These are phyloP conservation scores for Lachnellula willkommii DNA, from an alignment of 2,329 filamentous ascomycete species.

Conservation along the genomic window DNA sequence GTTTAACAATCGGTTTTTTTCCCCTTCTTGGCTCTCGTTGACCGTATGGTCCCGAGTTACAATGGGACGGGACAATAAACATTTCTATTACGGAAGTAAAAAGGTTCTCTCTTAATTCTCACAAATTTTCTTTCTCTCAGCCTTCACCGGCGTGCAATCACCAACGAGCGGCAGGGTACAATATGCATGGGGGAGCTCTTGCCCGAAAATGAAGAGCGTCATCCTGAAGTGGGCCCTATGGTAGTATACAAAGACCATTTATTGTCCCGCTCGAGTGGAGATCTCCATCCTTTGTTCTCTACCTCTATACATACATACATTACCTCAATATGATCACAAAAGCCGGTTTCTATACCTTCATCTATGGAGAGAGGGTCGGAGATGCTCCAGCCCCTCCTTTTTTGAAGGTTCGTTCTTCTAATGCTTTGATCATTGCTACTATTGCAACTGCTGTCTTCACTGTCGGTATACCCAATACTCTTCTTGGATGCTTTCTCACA, in stretches of 20 bases:
- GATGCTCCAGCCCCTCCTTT: slow-evolving; percentile 22
- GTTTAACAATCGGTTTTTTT: too few species aligned
- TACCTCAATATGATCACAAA: slow-evolving; percentile 19
- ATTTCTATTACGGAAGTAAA: too few species aligned
- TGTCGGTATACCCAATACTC: slow-evolving; percentile 6
- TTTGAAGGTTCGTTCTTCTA: slow-evolving; percentile 25
- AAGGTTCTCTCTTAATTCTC: neutral
- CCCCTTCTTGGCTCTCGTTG: too few species aligned
- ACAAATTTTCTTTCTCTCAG: neutral
- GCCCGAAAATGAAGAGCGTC: neutral
- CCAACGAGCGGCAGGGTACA: too few species aligned
- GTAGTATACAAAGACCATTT: neutral
- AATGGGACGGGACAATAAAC: too few species aligned
- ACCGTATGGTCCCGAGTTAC: too few species aligned
- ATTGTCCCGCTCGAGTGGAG: too few species aligned
- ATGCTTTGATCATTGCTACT: slow-evolving; percentile 22
- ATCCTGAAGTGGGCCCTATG: neutral
- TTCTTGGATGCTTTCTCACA: neutral
- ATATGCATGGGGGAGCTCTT: neutral
- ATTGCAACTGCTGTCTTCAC: slow-evolving; percentile 26
- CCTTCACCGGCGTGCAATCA: neutral
- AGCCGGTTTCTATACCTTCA: slow-evolving; percentile 19
- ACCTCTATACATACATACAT: neutral
- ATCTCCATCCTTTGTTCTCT: neutral
- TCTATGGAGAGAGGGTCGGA: slow-evolving; percentile 22